Conservation (phyloP, 805 yeast species). For the Candida schatavii region DNA sequence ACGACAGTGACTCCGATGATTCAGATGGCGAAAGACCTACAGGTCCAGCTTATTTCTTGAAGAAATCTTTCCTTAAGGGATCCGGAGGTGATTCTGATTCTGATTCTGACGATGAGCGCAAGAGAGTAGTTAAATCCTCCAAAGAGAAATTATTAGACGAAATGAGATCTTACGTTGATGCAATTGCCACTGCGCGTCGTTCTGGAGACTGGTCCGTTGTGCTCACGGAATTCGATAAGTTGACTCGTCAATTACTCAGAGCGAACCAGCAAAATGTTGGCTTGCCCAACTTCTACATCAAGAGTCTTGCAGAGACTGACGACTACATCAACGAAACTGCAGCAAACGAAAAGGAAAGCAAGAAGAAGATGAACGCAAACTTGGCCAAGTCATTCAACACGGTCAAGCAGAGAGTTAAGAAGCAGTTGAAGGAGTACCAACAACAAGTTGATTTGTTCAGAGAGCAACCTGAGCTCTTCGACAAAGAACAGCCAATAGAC, state of each 20-base stretch:
- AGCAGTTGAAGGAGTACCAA: slow-evolving; percentile 69
- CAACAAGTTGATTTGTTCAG: slow-evolving; percentile 56
- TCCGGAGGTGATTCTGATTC: slow-evolving; percentile 37
- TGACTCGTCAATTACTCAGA: slow-evolving; percentile 63
- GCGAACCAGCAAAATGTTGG: slow-evolving; percentile 73
- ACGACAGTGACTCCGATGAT: slow-evolving; percentile 35
- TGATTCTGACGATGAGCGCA: slow-evolving; percentile 64
- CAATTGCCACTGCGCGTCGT: slow-evolving; percentile 65
- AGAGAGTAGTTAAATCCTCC: slow-evolving; percentile 87
- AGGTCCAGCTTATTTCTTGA: slow-evolving; percentile 57
- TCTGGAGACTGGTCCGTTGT: slow-evolving; percentile 78
- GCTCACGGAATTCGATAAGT: slow-evolving; percentile 72
- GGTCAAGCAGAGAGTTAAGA: slow-evolving; percentile 82
- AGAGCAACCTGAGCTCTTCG: slow-evolving; percentile 73
- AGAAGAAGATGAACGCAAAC: slow-evolving; percentile 75
- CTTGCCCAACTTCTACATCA: slow-evolving; percentile 70
- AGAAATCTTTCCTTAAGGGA: slow-evolving; percentile 46
- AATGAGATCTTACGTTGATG: slow-evolving; percentile 61
- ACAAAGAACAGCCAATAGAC: slow-evolving; percentile 47
- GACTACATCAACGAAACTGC: slow-evolving; percentile 55
- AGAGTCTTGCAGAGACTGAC: slow-evolving; percentile 68
- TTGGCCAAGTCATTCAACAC: slow-evolving; percentile 86
- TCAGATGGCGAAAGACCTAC: slow-evolving; percentile 29
- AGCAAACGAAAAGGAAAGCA: slow-evolving; percentile 49
- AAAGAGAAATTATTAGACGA: slow-evolving; percentile 91